Conservation (phyloP, 148 eudicot species). For the Rhododendron simsii region DNA sequence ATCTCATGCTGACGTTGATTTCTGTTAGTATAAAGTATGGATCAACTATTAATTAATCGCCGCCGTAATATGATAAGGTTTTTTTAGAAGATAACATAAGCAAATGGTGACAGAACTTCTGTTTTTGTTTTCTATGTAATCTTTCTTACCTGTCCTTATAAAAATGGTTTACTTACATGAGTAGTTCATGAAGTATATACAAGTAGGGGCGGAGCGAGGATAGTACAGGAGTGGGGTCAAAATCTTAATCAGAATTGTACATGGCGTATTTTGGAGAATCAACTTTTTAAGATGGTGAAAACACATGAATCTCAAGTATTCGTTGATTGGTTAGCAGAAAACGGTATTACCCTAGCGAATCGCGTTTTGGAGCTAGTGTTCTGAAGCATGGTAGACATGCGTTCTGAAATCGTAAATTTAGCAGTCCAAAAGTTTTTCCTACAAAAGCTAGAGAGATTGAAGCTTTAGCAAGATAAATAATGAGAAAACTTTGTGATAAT, state of each 20-base stretch:
- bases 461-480: neutral
- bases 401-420: neutral
- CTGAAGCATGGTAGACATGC: neutral
- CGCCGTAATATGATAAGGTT: neutral
- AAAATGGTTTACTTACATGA: neutral
- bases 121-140: neutral
- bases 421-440: neutral
- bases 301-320: neutral
- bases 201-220: neutral
- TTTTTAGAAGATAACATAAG: neutral
- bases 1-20: neutral
- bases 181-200: neutral
- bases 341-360: neutral
- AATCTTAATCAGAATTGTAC: neutral
- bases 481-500: neutral
- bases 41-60: neutral
- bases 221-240: neutral
- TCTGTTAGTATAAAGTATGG: neutral
- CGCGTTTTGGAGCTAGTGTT: neutral
- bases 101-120: neutral
- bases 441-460: neutral
- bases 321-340: neutral
- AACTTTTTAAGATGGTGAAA: neutral
- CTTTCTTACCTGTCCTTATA: neutral
- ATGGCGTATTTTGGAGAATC: neutral